Evolutionary conservation across 1,284 basidiomycete species (phyloP), one percentile per base, ranked within the genome.

Genomic region (Trametes pubescens): DNA sequence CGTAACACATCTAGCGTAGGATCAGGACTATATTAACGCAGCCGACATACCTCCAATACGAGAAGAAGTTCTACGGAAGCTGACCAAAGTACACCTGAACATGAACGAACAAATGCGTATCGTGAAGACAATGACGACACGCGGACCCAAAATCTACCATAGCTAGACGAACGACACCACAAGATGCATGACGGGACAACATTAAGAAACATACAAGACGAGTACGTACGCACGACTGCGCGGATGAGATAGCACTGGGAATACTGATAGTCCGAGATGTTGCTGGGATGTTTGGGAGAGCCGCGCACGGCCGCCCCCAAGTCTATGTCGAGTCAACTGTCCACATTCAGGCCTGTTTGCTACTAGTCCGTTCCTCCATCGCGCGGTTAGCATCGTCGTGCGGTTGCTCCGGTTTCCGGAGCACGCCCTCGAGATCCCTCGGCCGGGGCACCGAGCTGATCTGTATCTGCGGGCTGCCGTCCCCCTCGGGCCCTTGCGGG

Each of bases 351-450:
- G 1, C 40, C 40, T 43, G 14, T 43, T 43, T 43, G 40, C 40
- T 43, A 16, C 40, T 43, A 43, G 40, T 43, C 40, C 40, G 40
- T 43, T 43, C 40, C 40, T n/a, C 40, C 40, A 43, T 43, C 40
- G 40, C 40, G 4, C 40, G 40, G 6, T 4, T 16, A n/a, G 16
- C 16, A 18, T 43, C 18, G 40, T 43, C 40, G 40, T 16, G 13
- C 40, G 14, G 6, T 8, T 16, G 40, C 40, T 43, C 40, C 40
- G 16, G 40, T 16, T 43, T 43, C 4, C 40, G 40, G 40, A n/a
- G 40, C 40, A 16, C 18, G 40, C 18, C 40, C 16, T 43, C 40
- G 18, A n/a, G 18, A 13, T 16, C 16, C 40, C 8, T 7, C 16
- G 40, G 40, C 18, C 40, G 14, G 40, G 40, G 40, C 16, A 18